Percentiles rank a stretch among this genome's conserved stretches.
Conservation (phyloP, 768 basidiomycete species). For the Arthromyces matolae region DNA sequence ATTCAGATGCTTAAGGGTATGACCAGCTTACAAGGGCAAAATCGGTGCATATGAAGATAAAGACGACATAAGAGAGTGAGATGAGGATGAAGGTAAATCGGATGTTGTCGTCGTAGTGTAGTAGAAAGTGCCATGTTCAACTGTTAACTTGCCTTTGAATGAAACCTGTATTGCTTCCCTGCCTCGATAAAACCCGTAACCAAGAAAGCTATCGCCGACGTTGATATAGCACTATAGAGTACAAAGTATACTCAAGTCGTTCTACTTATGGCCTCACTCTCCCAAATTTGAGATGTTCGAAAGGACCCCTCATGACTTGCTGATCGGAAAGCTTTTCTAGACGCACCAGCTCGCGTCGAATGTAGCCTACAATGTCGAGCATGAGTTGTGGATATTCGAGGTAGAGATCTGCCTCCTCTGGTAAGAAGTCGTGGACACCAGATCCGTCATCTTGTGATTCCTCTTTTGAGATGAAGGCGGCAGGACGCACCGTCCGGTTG, state of each 20-base stretch:
- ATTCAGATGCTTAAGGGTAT: slow-evolving; percentile 50
- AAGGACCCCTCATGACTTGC: slow-evolving; percentile 37
- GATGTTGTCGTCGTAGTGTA: no score
- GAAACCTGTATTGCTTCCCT: no score
- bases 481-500: no score
- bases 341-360: slow-evolving; percentile 67
- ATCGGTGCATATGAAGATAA: slow-evolving; percentile 80
- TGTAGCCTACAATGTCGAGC: slow-evolving; percentile 63
- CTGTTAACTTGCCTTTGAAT: no score
- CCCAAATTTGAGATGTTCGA: slow-evolving; percentile 39
- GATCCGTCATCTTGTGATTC: slow-evolving; percentile 71
- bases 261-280: slow-evolving; percentile 16
- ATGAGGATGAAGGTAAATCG: not conserved
- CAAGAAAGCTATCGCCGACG: no score
- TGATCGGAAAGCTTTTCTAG: slow-evolving; percentile 53
- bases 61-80: slow-evolving; percentile 46
- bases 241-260: not conserved
- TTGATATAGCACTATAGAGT: no score
- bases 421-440: slow-evolving; percentile 68
- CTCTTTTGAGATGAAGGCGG: no score
- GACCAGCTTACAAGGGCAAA: slow-evolving; percentile 83
- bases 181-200: no score
- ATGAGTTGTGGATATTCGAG: slow-evolving; percentile 74
- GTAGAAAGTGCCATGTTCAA: no score
- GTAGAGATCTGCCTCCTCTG: slow-evolving; percentile 60